These are phyloP conservation scores for Zygoascus sp. DNA, from an alignment of 1,139 yeast genomes.

Conservation along the genomic window DNA sequence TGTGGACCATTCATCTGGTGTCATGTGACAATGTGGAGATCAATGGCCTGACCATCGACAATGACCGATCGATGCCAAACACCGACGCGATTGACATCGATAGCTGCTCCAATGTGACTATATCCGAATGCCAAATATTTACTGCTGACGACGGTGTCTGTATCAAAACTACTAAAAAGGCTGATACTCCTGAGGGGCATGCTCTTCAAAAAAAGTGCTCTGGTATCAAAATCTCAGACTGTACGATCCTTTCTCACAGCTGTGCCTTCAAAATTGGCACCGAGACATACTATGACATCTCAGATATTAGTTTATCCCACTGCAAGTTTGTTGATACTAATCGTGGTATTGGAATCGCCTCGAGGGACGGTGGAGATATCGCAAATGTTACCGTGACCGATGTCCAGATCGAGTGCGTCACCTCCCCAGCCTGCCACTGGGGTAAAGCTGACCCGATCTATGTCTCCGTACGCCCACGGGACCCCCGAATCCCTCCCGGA, in stretches of 20 bases:
- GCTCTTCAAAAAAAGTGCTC: constrained; percentile 2
- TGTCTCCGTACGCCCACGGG: constrained; percentile 11
- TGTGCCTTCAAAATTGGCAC: constrained; percentile 17
- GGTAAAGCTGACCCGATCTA: constrained; percentile 16
- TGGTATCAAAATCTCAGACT: constrained; percentile 9
- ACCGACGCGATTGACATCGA: constrained; percentile 16
- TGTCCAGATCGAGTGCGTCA: constrained; percentile 9
- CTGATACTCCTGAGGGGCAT: background rate
- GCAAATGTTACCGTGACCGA: constrained; percentile 4
- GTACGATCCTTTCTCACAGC: constrained; percentile 11
- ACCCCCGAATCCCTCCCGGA: constrained; percentile 10
- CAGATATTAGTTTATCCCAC: constrained; percentile 42
- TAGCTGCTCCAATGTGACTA: constrained; percentile 11
- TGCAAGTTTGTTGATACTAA: constrained; percentile 60
- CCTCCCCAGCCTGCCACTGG: constrained; percentile 14
- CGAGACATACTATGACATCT: constrained; percentile 13
- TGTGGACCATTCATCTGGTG: constrained; percentile 16
- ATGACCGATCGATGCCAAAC: constrained; percentile 12
- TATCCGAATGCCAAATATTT: constrained; percentile 10
- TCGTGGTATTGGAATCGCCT: constrained; percentile 41
- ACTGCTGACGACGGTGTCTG: constrained; percentile 15
- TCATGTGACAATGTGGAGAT: constrained; percentile 10
- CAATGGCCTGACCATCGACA: constrained; percentile 9
- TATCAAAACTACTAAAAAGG: constrained; percentile 14
- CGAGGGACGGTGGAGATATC: constrained; percentile 16